Percentiles rank a stretch among this genome's conserved stretches.
Evolutionary conservation across 1,284 basidiomycete genomes (phyloP).

Genomic region (Leccinum pachyderme): DNA sequence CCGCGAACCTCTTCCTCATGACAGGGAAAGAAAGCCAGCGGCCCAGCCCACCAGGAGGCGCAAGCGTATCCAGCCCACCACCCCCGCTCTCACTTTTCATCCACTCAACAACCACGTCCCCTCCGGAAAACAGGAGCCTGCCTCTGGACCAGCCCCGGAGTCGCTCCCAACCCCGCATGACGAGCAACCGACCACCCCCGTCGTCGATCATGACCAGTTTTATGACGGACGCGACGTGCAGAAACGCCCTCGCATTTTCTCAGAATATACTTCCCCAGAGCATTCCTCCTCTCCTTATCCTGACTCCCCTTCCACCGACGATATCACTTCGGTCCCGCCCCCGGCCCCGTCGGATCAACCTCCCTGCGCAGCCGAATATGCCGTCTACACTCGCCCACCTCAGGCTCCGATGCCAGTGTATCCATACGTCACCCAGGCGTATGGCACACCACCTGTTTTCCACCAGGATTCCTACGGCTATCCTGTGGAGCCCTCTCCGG

Average conservation of each 20-base stretch:
- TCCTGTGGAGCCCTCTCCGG: conserved; percentile 11
- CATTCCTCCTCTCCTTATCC: conserved; percentile 9
- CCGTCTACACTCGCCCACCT: conserved; percentile 1
- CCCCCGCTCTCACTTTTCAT: conserved; percentile 19
- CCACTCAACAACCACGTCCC: conserved; percentile 21
- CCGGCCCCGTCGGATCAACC: conserved; percentile 27
- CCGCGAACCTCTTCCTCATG: conserved; percentile 21
- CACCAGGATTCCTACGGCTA: conserved; percentile 16
- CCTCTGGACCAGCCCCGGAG: conserved; percentile 8
- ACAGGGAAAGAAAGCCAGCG: conserved; percentile 23
- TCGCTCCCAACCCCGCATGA: conserved; percentile 11
- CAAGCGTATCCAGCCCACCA: conserved; percentile 21
- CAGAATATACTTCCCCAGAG: conserved; percentile 9
- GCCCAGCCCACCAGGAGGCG: conserved; percentile 24
- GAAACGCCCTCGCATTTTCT: conserved; percentile 16
- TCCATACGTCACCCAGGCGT: conserved; percentile 8
- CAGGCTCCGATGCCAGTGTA: conserved; percentile 5
- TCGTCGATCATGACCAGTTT: conserved; percentile 5
- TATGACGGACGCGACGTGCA: conserved; percentile 14
- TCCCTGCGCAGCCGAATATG: conserved; percentile 12
- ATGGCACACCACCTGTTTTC: conserved; percentile 4
- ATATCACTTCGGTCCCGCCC: conserved; percentile 11
- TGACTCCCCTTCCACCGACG: conserved; percentile 17
- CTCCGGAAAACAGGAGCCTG: conserved; percentile 21
- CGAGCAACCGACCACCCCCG: conserved; percentile 8